Evolutionary conservation across 148 eudicot genomes (phyloP), one percentile per base, ranked within the genome.

Genomic region (Oxyria digyna): DNA sequence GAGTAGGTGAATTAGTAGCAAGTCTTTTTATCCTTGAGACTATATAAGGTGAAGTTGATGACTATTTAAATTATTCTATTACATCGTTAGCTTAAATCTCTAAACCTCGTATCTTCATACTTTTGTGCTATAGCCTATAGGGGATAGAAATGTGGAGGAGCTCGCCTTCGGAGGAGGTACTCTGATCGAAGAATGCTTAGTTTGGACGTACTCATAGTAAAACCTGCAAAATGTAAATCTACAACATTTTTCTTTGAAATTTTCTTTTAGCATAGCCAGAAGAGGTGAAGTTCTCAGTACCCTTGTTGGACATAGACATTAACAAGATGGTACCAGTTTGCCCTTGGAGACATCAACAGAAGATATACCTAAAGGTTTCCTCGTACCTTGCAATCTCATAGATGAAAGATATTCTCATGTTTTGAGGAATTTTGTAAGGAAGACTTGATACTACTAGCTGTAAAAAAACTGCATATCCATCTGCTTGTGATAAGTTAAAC

Each of bases 261-360:
- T 63, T 35, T 10, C 42, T 35, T 85, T 74, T 86, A 78, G 82
- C 77, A 84, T 90, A 94, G 96, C 81, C 87, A 31, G 97, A 88
- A 76, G 98, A 94, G 86, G 97, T 94, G 67, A 94, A 80, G 78
- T 88, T 94, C 81, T 88, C 96, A 24, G 83, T 90, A 70, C 92
- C 97, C 42, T 79, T 94, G 76, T 76, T 94, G 76, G 96, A 85
- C 63, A 69, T 85, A 72, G 89, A 87, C 80, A 69, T 94, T 74
- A 88, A 90, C 75, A 85, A 77, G 67, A 75, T 87, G 83, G 84
- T 94, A 52, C 74, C 72, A 63, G 82, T 81, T 50, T 90, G 85
- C 81, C 79, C 86, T 41, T 94, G 98, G 98, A 82, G 74, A 71
- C 92, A 82, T 41, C 89, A 81, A 68, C 97, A 89, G 81, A 94